phyloP scores from a whole-genome alignment of 2,329 filamentous ascomycete species.

The Sporothrix pallida region DNA sequence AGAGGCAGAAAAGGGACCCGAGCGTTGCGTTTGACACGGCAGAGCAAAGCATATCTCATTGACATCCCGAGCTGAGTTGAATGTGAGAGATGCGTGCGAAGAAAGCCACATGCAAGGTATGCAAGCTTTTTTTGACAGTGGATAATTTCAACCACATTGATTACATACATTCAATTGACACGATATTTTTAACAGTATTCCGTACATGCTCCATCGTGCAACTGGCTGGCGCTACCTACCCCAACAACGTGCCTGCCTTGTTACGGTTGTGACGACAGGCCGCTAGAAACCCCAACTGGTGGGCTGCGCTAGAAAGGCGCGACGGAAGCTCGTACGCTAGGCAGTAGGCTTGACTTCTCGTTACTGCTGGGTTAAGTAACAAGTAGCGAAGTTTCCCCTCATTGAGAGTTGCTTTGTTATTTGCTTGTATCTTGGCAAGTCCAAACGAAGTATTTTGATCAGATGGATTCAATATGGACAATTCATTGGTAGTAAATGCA shows the following conservation, averaged over 20 bases:
- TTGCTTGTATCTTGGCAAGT: too few relatives aligned
- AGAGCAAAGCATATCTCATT: neutral
- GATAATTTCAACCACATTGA: neutral
- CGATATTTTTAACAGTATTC: neutral
- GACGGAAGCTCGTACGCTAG: slow-evolving; percentile 34
- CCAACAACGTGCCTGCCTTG: slow-evolving; percentile 23
- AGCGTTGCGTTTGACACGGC: neutral
- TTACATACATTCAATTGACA: neutral
- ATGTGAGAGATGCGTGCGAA: neutral
- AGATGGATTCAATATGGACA: too few relatives aligned
- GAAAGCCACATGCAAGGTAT: neutral
- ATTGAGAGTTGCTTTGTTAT: too few relatives aligned
- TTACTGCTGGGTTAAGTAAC: too few relatives aligned
- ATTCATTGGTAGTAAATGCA: too few relatives aligned
- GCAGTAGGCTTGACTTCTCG: neutral
- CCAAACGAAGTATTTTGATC: too few relatives aligned
- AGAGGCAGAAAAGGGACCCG: neutral
- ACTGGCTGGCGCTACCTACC: neutral
- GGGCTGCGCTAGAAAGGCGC: slow-evolving; percentile 34
- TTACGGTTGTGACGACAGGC: neutral
- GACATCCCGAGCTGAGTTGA: neutral
- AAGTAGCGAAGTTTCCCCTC: too few relatives aligned
- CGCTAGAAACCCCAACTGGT: slow-evolving; percentile 23
- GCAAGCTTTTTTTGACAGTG: neutral
- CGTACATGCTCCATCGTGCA: slow-evolving; percentile 15